Percentiles rank a stretch among this genome's conserved stretches.
phyloP scores from a whole-genome alignment of 192 early-diverging fungal genomes.

The Coemansia biformis region DNA sequence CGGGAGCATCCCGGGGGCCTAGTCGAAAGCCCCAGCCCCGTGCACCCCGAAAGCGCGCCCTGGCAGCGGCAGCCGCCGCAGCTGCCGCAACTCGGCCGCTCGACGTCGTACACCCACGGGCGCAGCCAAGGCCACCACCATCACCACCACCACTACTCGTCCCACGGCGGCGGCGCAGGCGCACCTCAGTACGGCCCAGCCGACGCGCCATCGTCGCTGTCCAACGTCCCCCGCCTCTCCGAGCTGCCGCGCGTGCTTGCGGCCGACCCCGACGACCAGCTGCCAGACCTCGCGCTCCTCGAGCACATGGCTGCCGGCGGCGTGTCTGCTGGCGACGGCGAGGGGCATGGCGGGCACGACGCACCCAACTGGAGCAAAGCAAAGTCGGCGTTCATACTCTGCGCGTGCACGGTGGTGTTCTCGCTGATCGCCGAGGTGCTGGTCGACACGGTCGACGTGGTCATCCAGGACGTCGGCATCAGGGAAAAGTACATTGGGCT shows the following conservation, averaged over 20 bases:
- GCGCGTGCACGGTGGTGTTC: constrained; percentile 79
- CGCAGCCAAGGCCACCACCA: not conserved
- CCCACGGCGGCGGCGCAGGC: no score
- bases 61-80: no score
- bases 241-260: constrained; percentile 50
- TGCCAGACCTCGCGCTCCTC: constrained; percentile 40
- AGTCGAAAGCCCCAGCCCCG: no score
- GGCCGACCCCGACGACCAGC: constrained; percentile 46
- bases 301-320: constrained; percentile 38
- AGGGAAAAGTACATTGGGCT: constrained; percentile 87
- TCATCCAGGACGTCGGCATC: constrained; percentile 60
- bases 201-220: constrained; percentile 41
- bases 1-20: no score
- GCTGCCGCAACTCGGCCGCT: no score
- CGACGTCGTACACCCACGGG: no score
- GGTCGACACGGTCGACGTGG: constrained; percentile 77
- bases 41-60: no score
- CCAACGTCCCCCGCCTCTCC: constrained; percentile 45
- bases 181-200: constrained; percentile 12
- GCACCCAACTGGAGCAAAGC: constrained; percentile 85
- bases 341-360: constrained; percentile 77
- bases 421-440: constrained; percentile 89
- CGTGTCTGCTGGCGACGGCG: constrained; percentile 60
- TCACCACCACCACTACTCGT: constrained; percentile 1
- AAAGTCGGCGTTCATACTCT: constrained; percentile 72